Evolutionary conservation across 73 alveolate species (phyloP), one percentile per base, ranked within the genome.

Genomic region (Paramecium pentaurelia): DNA sequence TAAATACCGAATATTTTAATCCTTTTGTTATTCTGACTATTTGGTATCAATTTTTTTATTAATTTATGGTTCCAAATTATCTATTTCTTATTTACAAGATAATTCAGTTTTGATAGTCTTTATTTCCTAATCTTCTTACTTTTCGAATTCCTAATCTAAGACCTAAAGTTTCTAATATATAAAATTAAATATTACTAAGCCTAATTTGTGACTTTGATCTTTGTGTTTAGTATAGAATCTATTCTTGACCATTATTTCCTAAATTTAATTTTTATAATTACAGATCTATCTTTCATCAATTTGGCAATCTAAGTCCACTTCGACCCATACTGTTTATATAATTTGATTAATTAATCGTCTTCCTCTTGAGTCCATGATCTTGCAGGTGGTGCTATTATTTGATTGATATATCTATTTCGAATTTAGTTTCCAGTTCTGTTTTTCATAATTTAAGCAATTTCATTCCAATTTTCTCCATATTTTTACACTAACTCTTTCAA

Each of bases 161-260:
- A 18, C 68, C 30, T 18, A 54, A 54, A 54, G 30, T 54, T 18
- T 54, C 68, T 18, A 54, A 16, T 16, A 18, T 0, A 54, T 18
- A 18, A 18, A 54, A 11, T 1, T 10, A 11, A 47, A 54, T 54
- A 18, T 54, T 54, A 54, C 70, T 54, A 47, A 47, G 60, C 60
- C 60, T 11, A 47, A 47, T 14, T 47, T 47, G 4, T 54, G 22
- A 54, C 70, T 54, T n/a, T 6, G 36, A 16, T 54, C n/a, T 18
- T 18, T 30, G 36, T 36, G 18, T 25, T 71, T 37, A 22, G 40
- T 18, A 20, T 73, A 73, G 60, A 16, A 73, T 73, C 87, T 32
- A 37, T 34, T 73, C 60, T 73, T 73, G 18, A 73, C 42, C 87
- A 73, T 73, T 4, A 40, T 37, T 73, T 73, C 87, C 87, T 73